Conservation (phyloP, 495 filamentous ascomycete species). For the Hyaloscypha finlandica region DNA sequence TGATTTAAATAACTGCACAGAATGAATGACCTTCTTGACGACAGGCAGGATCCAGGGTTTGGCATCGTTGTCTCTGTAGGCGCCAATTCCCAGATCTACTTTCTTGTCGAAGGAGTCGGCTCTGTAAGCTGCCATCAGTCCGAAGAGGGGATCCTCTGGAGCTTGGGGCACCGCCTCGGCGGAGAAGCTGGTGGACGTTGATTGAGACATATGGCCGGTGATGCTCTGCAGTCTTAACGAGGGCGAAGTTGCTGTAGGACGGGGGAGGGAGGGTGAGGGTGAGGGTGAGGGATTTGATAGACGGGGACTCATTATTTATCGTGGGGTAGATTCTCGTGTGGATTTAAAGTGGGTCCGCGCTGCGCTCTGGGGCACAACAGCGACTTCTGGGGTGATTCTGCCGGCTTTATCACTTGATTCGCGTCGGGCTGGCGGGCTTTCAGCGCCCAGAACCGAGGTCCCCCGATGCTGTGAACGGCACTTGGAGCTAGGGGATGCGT, state of each 20-base stretch:
- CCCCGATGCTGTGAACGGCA: neutral
- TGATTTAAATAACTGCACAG: neutral
- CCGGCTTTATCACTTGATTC: neutral
- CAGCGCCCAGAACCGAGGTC: neutral
- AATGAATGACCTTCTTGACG: constrained; percentile 78
- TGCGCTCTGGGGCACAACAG: neutral
- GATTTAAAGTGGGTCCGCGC: neutral
- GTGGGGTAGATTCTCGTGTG: neutral
- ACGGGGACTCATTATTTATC: neutral
- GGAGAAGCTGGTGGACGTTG: constrained; percentile 68
- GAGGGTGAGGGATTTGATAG: neutral
- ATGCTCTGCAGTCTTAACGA: constrained; percentile 37
- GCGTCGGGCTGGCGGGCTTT: neutral
- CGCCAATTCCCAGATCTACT: constrained; percentile 94
- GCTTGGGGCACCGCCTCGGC: constrained; percentile 82
- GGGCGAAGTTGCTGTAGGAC: constrained; percentile 18
- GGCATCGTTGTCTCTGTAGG: constrained; percentile 91
- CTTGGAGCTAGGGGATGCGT: too few relatives aligned
- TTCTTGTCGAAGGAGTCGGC: constrained; percentile 84
- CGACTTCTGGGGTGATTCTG: neutral
- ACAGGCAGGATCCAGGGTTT: constrained; percentile 99
- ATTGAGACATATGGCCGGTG: constrained; percentile 51
- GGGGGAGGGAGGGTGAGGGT: neutral
- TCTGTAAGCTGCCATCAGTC: constrained; percentile 84
- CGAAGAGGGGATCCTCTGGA: constrained; percentile 94